phyloP scores from a whole-genome alignment of 2,329 filamentous ascomycete genomes.

The Aaosphaeria arxii region DNA sequence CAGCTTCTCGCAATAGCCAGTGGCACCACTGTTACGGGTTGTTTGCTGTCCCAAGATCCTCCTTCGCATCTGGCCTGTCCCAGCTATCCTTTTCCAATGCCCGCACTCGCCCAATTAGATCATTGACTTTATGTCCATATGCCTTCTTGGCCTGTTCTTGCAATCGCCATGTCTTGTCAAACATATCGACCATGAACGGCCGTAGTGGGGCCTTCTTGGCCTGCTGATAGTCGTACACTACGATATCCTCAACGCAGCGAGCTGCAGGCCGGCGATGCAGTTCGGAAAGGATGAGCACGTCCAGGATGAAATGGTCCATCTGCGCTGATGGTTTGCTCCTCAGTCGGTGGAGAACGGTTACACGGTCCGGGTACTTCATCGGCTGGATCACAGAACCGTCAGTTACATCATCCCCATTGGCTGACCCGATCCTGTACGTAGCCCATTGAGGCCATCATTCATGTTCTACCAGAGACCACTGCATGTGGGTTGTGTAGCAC shows the following conservation, averaged over 20 bases:
- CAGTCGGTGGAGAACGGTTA: slow-evolving; percentile 82
- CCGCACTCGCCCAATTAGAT: slow-evolving; percentile 48
- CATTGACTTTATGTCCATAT: slow-evolving; percentile 53
- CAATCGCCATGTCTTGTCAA: slow-evolving; percentile 57
- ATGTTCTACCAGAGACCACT: too few relatives aligned
- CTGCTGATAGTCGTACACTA: slow-evolving; percentile 70
- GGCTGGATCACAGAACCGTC: slow-evolving; percentile 42
- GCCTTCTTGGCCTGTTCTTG: slow-evolving; percentile 59
- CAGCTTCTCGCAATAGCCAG: not conserved
- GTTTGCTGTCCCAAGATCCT: slow-evolving; percentile 55
- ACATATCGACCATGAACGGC: slow-evolving; percentile 60
- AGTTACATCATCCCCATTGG: too few relatives aligned
- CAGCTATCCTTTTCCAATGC: slow-evolving; percentile 70
- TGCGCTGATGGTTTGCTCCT: slow-evolving; percentile 48
- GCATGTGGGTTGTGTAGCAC: not conserved
- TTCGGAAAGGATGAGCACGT: slow-evolving; percentile 71
- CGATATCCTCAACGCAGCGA: slow-evolving; percentile 72
- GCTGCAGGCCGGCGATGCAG: slow-evolving; percentile 69
- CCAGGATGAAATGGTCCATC: slow-evolving; percentile 57
- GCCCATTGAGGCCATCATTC: too few relatives aligned
- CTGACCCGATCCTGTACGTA: too few relatives aligned
- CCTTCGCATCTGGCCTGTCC: slow-evolving; percentile 68
- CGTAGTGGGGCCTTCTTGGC: slow-evolving; percentile 57
- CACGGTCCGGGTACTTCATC: slow-evolving; percentile 76
- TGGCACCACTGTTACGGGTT: slow-evolving; percentile 7